Evolutionary conservation across 129 eudicot genomes (phyloP).

Genomic region (Calendula officinalis): DNA sequence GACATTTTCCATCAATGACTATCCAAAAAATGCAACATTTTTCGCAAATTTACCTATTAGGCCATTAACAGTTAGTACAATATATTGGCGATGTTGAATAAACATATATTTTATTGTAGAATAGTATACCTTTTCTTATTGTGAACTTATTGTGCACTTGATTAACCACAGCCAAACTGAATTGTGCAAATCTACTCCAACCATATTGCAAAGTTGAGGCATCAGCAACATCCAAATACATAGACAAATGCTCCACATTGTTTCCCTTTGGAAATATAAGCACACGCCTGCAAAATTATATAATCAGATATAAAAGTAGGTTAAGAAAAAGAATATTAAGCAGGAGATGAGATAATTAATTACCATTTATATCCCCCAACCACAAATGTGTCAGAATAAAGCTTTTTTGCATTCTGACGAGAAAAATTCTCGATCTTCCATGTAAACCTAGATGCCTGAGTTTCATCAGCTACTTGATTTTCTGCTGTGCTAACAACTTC

Average conservation of each 20-base stretch:
- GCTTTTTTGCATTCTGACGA: constrained; percentile 61
- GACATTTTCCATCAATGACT: neutral
- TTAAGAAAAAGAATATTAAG: neutral
- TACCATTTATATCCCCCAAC: constrained; percentile 94
- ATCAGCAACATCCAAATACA: constrained; percentile 95
- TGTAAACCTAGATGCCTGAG: constrained; percentile 70
- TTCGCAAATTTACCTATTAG: neutral
- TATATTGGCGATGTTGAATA: too few relatives aligned
- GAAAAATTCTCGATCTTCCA: constrained; percentile 82
- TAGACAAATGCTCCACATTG: constrained; percentile 81
- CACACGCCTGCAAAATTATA: constrained; percentile 63
- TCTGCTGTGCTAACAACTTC: constrained; percentile 62
- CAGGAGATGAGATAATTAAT: neutral
- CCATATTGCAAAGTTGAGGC: constrained; percentile 73
- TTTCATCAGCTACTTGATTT: constrained; percentile 72
- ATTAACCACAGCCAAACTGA: constrained; percentile 84
- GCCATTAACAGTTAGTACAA: too few relatives aligned
- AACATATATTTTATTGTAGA: neutral
- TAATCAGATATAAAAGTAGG: constrained; percentile 18
- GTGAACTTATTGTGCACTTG: constrained; percentile 61
- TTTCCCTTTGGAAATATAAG: constrained; percentile 93
- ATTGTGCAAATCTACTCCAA: constrained; percentile 92
- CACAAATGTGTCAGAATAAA: constrained; percentile 68
- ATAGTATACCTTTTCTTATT: constrained; percentile 61
- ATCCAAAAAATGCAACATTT: too few relatives aligned